Evolutionary conservation across 768 basidiomycete genomes (phyloP), one percentile per base, ranked within the genome.

Genomic region (Leccinum barrowsii): DNA sequence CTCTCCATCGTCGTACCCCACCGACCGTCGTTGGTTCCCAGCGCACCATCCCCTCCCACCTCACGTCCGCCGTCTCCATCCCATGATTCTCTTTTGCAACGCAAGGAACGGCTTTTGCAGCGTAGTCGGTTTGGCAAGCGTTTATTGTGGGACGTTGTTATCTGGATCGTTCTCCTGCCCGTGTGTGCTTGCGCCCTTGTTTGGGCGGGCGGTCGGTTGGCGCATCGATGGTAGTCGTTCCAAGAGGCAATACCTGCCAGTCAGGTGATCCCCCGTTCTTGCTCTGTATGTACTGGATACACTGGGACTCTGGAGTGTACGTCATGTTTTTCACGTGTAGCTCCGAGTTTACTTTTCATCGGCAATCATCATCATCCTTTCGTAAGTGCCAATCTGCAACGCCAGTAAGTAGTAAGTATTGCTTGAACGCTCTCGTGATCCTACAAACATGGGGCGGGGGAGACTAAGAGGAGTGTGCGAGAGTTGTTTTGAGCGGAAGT

Each of bases 91-190:
- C 82, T 98, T 21, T 75, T 98, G 32, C 85, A 90, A 65, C 80
- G 90, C 60, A 98, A 98, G 75, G 94, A 98, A 73, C 78, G 84
- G 49, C 85, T 85, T 44, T 75, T 98, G 59, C 94, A 97, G 73
- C 82, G 82, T 55, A 79, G 81, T 49, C 82, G 93, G 64, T 79
- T 86, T 47, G 83, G 84, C 40, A 83, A 83, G 63, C 80, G 94
- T 30, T 74, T 96, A 40, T 71, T 87, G 15, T 94, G 92, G 90
- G 92, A 95, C 71, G 67, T 90, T n/a, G 85, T 86, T 15, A 85
- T 90, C 22, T 94, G 91, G 85, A 61, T 85, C n/a, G 73, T 89
- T 11, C 77, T 91, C 17, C 65, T 88, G 19, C 85, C 85, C 0
- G 74, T 84, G 1, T 84, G 89, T 24, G 77, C 73, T 4, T 78